Base-by-base conservation (phyloP, 2,329 filamentous ascomycete species). In the Penicillium sp. region DNA sequence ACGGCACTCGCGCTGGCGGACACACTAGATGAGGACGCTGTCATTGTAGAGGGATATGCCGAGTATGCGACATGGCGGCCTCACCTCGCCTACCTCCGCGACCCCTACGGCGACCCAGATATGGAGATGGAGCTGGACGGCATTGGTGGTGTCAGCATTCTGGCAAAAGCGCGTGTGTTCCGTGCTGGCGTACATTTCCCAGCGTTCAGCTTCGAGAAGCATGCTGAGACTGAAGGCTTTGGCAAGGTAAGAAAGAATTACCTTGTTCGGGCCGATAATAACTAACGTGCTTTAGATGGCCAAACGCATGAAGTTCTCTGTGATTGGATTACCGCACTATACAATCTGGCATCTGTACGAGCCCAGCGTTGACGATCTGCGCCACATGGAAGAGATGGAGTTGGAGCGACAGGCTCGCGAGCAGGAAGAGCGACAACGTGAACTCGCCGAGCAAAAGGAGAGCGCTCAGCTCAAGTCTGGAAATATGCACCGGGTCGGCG, bases 41-140 rank as follows among this genome's bases (percentile, higher is more conserved):
- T 98, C 33, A 98, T 98, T 72, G 93, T 98, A 4, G 93, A 98
- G 72, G 93, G 93, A 15, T 98, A 98, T 66, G 93, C 93, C 52
- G 93, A 98, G 74, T 98, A 98, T 69, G 93, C 93, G 18, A 98
- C 93, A 1, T 98, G 93, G 93, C 81, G 93, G 57, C 93, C 93
- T 37, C 93, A 98, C 79, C 78, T 98, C 65, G 93, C 93, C 37
- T 98, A 98, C 68, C 81, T 98, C 6, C 87, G 93, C 52, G 93
- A 98, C 67, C 93, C 93, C 1, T 97, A 95, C 64, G 93, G 93
- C 33, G 93, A 98, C 66, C 92, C 92, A 18, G 93, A 98, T 67
- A 96, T 97, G 86, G 93, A 98, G 69, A 97, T 98, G 93, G 93
- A 98, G 64, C 92, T 98, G 61, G 93, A 98, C 62, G 93, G 93